phyloP scores from a whole-genome alignment of 306 rosid genomes.

The Gynostemma pentaphyllum region DNA sequence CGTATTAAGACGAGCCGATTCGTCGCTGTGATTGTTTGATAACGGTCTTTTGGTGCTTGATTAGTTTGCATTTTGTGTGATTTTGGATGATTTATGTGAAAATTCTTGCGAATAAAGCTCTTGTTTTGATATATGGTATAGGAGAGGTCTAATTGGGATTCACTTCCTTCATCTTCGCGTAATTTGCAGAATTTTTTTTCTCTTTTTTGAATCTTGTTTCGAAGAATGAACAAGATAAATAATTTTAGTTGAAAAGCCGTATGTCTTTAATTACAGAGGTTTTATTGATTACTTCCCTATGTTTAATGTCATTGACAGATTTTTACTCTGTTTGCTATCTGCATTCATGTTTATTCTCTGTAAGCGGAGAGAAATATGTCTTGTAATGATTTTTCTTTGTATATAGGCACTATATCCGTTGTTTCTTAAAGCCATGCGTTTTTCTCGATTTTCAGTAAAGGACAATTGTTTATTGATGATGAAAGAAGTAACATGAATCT shows the following conservation, averaged over 20 bases:
- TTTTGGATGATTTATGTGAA: neutral
- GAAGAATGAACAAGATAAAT: neutral
- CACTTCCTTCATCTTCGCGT: neutral
- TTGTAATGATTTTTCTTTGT: constrained; percentile 1
- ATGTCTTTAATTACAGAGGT: neutral
- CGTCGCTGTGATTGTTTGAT: neutral
- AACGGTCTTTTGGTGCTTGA: neutral
- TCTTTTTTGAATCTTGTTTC: neutral
- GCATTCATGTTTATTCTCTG: neutral
- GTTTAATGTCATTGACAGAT: neutral
- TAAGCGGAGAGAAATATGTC: too few species aligned
- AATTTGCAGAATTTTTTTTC: neutral
- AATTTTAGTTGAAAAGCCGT: neutral
- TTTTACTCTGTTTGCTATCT: neutral
- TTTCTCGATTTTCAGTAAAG: too few species aligned
- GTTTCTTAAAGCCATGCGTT: too few species aligned
- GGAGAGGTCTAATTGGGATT: neutral
- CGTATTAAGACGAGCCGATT: neutral
- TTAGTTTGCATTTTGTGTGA: neutral
- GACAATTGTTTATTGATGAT: neutral
- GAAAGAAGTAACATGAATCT: neutral
- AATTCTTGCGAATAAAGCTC: neutral
- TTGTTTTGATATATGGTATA: neutral
- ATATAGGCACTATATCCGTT: neutral
- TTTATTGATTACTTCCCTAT: neutral